These are phyloP conservation scores for Geranomyces variabilis DNA, from an alignment of 192 early-diverging fungal species.

Conservation along the genomic window DNA sequence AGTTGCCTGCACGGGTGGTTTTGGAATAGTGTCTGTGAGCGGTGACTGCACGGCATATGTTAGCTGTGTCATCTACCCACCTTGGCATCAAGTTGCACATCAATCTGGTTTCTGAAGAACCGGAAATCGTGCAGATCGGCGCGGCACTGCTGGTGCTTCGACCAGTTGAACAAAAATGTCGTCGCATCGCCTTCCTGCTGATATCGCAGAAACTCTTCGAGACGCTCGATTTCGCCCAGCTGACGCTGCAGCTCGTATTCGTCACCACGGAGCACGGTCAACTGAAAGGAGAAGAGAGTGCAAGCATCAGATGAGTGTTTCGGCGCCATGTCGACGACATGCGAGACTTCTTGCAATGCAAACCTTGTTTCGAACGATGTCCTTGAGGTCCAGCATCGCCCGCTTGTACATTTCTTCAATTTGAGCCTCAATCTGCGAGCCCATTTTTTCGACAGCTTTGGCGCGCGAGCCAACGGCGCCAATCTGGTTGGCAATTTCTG, in stretches of 20 bases:
- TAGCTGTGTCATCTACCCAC: slow-evolving; percentile 22
- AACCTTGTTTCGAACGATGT: slow-evolving; percentile 53
- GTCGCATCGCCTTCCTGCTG: slow-evolving; percentile 61
- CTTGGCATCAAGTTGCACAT: slow-evolving; percentile 62
- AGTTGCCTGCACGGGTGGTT: not conserved
- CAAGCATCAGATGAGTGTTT: not conserved
- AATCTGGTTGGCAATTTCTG: slow-evolving; percentile 60
- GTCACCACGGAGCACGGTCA: slow-evolving; percentile 61
- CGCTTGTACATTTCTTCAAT: slow-evolving; percentile 59
- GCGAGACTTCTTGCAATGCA: not conserved
- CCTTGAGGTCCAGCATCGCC: slow-evolving; percentile 49
- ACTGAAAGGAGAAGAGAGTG: slow-evolving; percentile 11
- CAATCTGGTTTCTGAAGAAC: slow-evolving; percentile 56
- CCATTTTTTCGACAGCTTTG: slow-evolving; percentile 59
- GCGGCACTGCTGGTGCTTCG: slow-evolving; percentile 52
- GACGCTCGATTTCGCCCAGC: slow-evolving; percentile 53
- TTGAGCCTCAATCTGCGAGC: slow-evolving; percentile 44
- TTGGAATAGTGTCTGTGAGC: not conserved
- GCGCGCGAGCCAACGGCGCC: slow-evolving; percentile 53
- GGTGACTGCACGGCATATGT: not conserved
- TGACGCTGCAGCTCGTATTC: slow-evolving; percentile 61
- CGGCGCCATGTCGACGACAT: not conserved
- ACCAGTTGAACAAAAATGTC: slow-evolving; percentile 59
- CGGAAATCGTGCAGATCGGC: slow-evolving; percentile 61
- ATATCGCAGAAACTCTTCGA: slow-evolving; percentile 63